Evolutionary conservation across 768 basidiomycete genomes (phyloP).

Genomic region (Mycena sanguinolenta): DNA sequence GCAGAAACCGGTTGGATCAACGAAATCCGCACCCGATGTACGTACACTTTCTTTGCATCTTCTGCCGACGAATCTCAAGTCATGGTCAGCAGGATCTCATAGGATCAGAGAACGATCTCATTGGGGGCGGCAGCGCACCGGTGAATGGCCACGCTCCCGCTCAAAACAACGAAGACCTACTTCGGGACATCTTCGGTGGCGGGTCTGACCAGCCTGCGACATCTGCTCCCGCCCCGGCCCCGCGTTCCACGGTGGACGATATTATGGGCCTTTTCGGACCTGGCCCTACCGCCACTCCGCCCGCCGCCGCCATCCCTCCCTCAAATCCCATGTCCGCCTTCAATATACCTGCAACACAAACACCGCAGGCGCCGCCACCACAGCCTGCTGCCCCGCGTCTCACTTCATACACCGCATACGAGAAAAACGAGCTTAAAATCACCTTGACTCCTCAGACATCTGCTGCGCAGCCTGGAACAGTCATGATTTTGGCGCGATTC

Average conservation of each 20-base stretch:
- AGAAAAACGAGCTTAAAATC: constrained; percentile 90
- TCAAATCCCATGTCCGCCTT: constrained; percentile 53
- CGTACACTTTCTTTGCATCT: constrained; percentile 62
- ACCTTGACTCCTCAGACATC: constrained; percentile 91
- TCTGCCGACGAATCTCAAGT: neutral
- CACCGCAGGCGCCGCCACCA: constrained; percentile 51
- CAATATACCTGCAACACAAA: constrained; percentile 47
- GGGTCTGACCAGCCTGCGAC: constrained; percentile 48
- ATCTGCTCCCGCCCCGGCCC: constrained; percentile 58
- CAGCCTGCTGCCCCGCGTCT: constrained; percentile 64
- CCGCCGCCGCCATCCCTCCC: constrained; percentile 49
- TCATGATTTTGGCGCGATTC: constrained; percentile 93
- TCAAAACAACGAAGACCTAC: constrained; percentile 85
- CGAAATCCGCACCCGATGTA: constrained; percentile 82
- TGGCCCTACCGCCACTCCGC: constrained; percentile 53
- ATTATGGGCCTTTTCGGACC: constrained; percentile 91
- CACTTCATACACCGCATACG: constrained; percentile 88
- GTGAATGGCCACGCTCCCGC: constrained; percentile 57
- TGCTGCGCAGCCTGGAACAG: constrained; percentile 84
- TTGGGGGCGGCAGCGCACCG: constrained; percentile 50
- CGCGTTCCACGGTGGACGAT: constrained; percentile 82
- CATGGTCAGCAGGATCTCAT: constrained; percentile 75
- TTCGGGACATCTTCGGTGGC: constrained; percentile 92
- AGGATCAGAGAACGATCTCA: constrained; percentile 74
- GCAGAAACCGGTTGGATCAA: constrained; percentile 95